Percentiles rank a stretch among this genome's conserved stretches.
Evolutionary conservation across 2,329 filamentous ascomycete species (phyloP).

Genomic region (Monilinia laxa): DNA sequence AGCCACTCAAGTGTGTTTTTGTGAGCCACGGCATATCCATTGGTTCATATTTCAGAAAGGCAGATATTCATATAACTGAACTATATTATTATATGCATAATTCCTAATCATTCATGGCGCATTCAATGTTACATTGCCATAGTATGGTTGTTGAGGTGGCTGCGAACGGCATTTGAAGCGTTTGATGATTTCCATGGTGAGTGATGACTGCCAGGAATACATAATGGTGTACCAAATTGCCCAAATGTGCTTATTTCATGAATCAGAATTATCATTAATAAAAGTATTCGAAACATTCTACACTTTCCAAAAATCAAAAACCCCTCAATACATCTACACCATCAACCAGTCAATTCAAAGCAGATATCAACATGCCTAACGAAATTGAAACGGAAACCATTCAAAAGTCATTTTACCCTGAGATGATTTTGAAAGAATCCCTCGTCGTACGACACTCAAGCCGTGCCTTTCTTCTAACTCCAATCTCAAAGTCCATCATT

Average conservation of each 20-base stretch:
- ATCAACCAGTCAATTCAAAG: background rate
- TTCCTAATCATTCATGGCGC: background rate
- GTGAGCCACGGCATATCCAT: slow-evolving; percentile 8
- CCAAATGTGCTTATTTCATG: background rate
- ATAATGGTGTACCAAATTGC: background rate
- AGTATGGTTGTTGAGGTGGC: background rate
- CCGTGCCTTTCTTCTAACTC: slow-evolving; percentile 12
- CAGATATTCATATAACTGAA: background rate
- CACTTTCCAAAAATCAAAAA: background rate
- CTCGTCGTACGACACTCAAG: slow-evolving; percentile 15
- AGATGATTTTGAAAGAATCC: slow-evolving; percentile 16
- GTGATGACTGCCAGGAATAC: background rate
- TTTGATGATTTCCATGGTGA: slow-evolving; percentile 8
- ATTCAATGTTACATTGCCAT: background rate
- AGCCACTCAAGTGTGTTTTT: slow-evolving; percentile 1
- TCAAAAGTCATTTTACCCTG: background rate
- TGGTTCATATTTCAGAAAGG: background rate
- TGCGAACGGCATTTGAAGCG: slow-evolving; percentile 7
- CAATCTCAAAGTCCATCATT: slow-evolving; percentile 15
- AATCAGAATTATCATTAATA: background rate
- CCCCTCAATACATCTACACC: background rate
- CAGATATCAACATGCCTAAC: slow-evolving; percentile 7
- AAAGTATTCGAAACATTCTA: background rate
- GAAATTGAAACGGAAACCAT: background rate
- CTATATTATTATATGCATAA: background rate